phyloP scores from a whole-genome alignment of 139 green algal genomes.

The Haematococcus lacustris region DNA sequence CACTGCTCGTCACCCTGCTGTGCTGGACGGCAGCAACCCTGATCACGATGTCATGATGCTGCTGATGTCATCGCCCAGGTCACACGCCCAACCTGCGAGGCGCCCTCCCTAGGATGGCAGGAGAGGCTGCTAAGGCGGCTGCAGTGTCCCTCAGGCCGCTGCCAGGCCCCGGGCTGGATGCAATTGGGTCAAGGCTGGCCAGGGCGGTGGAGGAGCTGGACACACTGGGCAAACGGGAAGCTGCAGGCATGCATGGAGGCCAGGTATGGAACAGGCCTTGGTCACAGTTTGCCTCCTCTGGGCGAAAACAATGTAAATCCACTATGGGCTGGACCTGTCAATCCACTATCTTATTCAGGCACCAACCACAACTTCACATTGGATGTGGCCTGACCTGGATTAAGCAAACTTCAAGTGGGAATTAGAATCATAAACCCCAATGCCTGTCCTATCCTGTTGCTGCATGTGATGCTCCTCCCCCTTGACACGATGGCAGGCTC shows the following conservation, averaged over 20 bases:
- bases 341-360: not conserved
- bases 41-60: too few relatives aligned
- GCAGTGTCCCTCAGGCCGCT: not conserved
- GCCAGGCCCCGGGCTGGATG: not conserved
- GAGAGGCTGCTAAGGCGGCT: not conserved
- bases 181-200: not conserved
- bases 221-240: not conserved
- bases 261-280: not conserved
- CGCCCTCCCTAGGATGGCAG: not conserved
- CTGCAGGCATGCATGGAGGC: not conserved
- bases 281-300: not conserved
- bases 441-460: not conserved
- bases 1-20: too few relatives aligned
- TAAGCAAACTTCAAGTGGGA: not conserved
- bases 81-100: not conserved
- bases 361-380: not conserved
- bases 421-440: not conserved
- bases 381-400: not conserved
- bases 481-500: too few relatives aligned
- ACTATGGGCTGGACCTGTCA: not conserved
- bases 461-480: not conserved
- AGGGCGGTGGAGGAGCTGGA: not conserved
- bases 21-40: too few relatives aligned
- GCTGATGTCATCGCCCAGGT: too few relatives aligned
- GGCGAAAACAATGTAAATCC: not conserved